phyloP scores from a whole-genome alignment of 2,329 filamentous ascomycete species.

The Aspergillus transmontanensis region DNA sequence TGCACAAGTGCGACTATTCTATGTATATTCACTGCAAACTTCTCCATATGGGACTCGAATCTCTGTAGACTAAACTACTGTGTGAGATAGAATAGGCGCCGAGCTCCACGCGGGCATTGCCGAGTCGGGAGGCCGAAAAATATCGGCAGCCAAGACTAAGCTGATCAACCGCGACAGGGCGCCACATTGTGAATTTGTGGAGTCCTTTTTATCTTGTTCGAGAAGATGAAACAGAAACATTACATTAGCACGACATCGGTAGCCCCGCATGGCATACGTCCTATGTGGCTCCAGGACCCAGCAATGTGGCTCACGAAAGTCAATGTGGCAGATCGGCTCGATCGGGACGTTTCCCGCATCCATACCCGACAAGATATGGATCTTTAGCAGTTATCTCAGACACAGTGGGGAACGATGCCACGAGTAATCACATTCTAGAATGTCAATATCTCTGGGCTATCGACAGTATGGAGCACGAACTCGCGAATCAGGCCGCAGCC shows the following conservation, averaged over 20 bases:
- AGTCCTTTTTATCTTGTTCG: background rate
- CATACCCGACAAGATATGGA: background rate
- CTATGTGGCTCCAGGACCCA: background rate
- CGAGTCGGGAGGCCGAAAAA: background rate
- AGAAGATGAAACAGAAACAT: background rate
- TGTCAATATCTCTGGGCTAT: background rate
- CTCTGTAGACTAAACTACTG: background rate
- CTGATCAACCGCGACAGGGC: background rate
- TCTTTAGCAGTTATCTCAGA: background rate
- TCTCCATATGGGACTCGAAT: background rate
- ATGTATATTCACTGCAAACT: background rate
- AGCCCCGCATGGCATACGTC: background rate
- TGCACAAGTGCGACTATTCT: background rate
- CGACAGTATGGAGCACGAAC: background rate
- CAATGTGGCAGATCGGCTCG: constrained; percentile 2
- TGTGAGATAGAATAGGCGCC: background rate
- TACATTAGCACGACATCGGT: background rate
- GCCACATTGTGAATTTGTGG: background rate
- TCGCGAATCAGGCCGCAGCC: background rate
- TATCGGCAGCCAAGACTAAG: background rate
- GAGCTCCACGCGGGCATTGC: background rate
- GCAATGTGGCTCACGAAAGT: constrained; percentile 2
- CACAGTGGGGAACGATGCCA: background rate
- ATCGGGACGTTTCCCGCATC: background rate
- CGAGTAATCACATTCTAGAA: background rate